phyloP scores from a whole-genome alignment of 2,329 filamentous ascomycete species.

The Nigrospora sphaerica region DNA sequence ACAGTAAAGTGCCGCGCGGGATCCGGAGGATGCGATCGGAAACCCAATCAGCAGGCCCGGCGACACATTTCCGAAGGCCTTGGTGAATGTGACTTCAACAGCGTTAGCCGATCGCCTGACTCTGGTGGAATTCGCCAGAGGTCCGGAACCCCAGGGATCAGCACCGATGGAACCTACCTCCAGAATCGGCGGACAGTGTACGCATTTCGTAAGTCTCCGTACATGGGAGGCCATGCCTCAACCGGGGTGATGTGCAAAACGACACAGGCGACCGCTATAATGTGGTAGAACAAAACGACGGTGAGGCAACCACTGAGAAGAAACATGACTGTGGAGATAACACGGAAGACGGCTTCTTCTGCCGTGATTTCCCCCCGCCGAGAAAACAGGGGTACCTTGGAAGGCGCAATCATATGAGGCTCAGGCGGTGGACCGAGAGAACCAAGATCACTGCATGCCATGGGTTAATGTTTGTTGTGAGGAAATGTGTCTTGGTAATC shows the following conservation, averaged over 20 bases:
- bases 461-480: background rate
- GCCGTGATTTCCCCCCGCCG: background rate
- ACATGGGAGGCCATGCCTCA: background rate
- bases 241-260: background rate
- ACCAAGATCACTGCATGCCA: background rate
- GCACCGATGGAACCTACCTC: background rate
- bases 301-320: background rate
- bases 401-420: background rate
- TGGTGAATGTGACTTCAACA: background rate
- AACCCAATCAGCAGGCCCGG: background rate
- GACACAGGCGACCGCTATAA: background rate
- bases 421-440: background rate
- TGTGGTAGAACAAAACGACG: background rate
- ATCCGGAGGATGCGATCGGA: background rate
- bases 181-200: background rate
- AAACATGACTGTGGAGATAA: background rate
- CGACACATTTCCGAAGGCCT: slow-evolving; percentile 1
- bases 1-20: background rate
- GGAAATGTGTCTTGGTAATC: background rate
- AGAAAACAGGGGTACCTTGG: background rate
- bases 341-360: background rate
- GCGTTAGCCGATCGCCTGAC: background rate
- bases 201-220: background rate
- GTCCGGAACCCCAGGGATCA: background rate
- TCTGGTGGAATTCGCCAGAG: background rate